Evolutionary conservation across 352 stramenopile genomes (phyloP).

Genomic region (Pythium vanterpoolii): DNA sequence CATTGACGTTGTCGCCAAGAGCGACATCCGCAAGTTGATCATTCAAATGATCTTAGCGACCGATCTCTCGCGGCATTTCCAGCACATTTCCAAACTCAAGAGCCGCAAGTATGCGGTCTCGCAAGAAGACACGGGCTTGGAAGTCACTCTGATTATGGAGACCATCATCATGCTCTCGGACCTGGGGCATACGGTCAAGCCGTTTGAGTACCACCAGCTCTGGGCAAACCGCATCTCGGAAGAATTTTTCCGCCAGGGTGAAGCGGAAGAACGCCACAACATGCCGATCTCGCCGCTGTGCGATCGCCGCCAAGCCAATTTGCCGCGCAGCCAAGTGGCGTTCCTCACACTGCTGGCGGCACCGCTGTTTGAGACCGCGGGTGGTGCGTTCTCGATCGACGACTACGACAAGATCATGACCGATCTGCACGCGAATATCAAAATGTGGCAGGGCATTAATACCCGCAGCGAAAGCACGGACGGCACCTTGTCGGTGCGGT

Average conservation of each 20-base stretch:
- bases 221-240: slow-evolving; percentile 67
- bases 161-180: slow-evolving; percentile 71
- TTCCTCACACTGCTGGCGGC: slow-evolving; percentile 63
- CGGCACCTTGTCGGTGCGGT: slow-evolving; percentile 1
- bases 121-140: slow-evolving; percentile 41
- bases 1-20: slow-evolving; percentile 30
- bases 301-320: slow-evolving; percentile 53
- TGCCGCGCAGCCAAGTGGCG: slow-evolving; percentile 58
- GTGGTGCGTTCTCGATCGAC: slow-evolving; percentile 58
- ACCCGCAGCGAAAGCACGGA: slow-evolving; percentile 23
- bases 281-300: slow-evolving; percentile 58
- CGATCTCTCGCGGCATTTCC: slow-evolving; percentile 70
- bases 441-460: slow-evolving; percentile 47
- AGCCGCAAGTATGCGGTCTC: slow-evolving; percentile 57
- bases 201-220: slow-evolving; percentile 53
- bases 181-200: slow-evolving; percentile 61
- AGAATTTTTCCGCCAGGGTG: slow-evolving; percentile 65
- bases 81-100: slow-evolving; percentile 68
- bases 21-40: slow-evolving; percentile 57
- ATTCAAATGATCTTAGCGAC: slow-evolving; percentile 80
- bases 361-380: slow-evolving; percentile 59
- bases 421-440: slow-evolving; percentile 49
- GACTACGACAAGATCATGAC: slow-evolving; percentile 52
- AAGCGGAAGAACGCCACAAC: slow-evolving; percentile 51
- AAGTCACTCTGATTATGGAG: slow-evolving; percentile 68